Evolutionary conservation across 208 protist species (phyloP), one percentile per base, ranked within the genome.

Genomic region (Tritrichomonas musculus): DNA sequence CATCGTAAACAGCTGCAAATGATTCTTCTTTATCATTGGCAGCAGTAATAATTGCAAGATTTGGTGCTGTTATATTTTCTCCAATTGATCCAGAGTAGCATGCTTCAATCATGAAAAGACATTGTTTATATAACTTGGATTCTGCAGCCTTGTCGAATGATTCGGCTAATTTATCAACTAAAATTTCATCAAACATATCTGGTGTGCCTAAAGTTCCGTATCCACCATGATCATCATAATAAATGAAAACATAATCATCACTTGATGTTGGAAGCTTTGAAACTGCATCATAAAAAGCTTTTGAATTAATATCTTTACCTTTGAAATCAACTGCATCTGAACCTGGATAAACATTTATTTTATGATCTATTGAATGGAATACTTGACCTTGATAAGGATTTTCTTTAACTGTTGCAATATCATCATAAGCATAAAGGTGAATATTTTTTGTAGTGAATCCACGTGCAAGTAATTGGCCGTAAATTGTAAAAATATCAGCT

Each of bases 311-410:
- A 36, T 88, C 4, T n/a, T 88, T 36, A 33, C 47, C 47, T 33
- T 39, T 25, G 17, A 57, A 53, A 57, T 53, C 41, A 39, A 88
- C 57, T 88, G 33, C 27, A 20, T 53, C 41, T 57, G 44, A 8
- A 41, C 77, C 77, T 20, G 77, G 77, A 88, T 88, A 88, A 60
- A 88, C 47, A 50, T 88, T 88, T 60, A 27, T 39, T 44, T 57
- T n/a, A 5, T 53, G 33, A 14, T 30, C 41, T 50, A 39, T 3
- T 11, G 41, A 25, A 30, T 88, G 41, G 47, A 57, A 88, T 20
- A 88, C 17, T 57, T 88, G 14, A 20, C 77, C 77, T 20, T 25
- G 4, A 39, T 33, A 57, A 39, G 77, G 41, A 57, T 88, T 88
- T 27, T 44, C 8, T 57, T 5, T 1, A 47, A 57, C 44, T 27